Base-by-base conservation (phyloP, 305 asterid genomes). In the Fraxinus angustifolia region DNA sequence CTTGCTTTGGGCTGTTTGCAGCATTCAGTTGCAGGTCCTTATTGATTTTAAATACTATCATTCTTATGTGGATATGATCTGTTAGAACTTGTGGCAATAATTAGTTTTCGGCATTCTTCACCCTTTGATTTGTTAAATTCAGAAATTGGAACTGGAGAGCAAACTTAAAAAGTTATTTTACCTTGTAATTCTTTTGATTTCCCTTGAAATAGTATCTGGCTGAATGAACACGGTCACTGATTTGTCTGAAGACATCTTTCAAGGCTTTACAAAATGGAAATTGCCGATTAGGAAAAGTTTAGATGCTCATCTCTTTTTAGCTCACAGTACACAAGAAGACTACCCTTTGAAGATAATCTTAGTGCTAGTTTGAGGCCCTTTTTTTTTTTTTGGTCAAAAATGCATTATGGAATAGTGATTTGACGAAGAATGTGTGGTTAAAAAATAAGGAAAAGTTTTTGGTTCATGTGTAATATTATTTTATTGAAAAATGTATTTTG, bases 1-100 rank as follows among this genome's bases (percentile, higher is more conserved):
- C 90, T 86, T 94, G 85, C 96, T 93, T 1, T 96, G 99, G 99
- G 98, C 98, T 3, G 98, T 92, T 86, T 94, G 98, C 93, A 94
- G 99, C 88, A 93, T 94, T 87, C 98, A 92, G 85, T 88, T 96
- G 87, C 99, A 96, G 98, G 99, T 94, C 87, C 73, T 88, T 48
- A 79, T 45, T 38, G 33, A 76, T 40, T 40, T 75, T 78, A 28
- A 82, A 68, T 80, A 77, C 80, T 73, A 45, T 45, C 76, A 40
- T 31, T 23, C 70, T 50, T 72, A 0, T 77, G 28, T 21, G 70
- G 71, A 62, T 60, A 60, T 77, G 36, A 48, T 78, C 67, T 76
- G 35, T 70, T 76, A 48, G 83, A 28, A 26, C 36, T 65, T 65
- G 73, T 65, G 73, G 35, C 17, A 11, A 28, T 23, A 7, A 28